Percentiles rank a stretch among this genome's conserved stretches.
Evolutionary conservation across 2,329 filamentous ascomycete species (phyloP).

Genomic region (Aspergillus aculeatus): DNA sequence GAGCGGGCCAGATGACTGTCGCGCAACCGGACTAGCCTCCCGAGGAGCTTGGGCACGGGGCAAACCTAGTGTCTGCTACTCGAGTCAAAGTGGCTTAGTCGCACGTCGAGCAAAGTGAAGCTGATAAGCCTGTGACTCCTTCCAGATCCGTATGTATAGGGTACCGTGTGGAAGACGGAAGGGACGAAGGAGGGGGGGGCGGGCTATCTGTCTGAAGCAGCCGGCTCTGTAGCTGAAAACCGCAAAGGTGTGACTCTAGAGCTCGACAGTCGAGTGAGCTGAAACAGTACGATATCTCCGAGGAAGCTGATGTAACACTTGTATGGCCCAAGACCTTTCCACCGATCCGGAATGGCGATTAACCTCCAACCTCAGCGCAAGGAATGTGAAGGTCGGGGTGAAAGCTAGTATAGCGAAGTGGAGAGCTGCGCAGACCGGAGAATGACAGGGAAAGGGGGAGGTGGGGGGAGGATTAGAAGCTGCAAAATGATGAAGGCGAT

Average conservation of each 20-base stretch:
- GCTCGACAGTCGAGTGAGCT: neutral
- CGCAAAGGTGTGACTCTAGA: neutral
- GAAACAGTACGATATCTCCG: slow-evolving; percentile 5
- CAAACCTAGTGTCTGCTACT: slow-evolving; percentile 14
- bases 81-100: slow-evolving; percentile 1
- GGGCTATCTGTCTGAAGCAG: neutral
- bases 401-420: slow-evolving; percentile 10
- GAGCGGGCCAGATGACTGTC: slow-evolving; percentile 37
- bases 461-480: neutral
- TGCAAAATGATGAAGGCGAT: slow-evolving; percentile 15
- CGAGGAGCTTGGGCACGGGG: slow-evolving; percentile 24
- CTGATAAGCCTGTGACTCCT: slow-evolving; percentile 25
- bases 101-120: slow-evolving; percentile 8
- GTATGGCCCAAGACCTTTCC: neutral
- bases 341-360: slow-evolving; percentile 6
- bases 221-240: slow-evolving; percentile 1
- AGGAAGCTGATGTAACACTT: slow-evolving; percentile 5
- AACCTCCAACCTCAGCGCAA: slow-evolving; percentile 9
- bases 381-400: slow-evolving; percentile 13
- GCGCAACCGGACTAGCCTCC: slow-evolving; percentile 23
- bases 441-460: slow-evolving; percentile 8
- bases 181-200: neutral
- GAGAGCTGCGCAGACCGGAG: slow-evolving; percentile 18
- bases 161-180: neutral
- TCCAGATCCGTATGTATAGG: slow-evolving; percentile 1